These are phyloP conservation scores for Naganishia kalamii DNA, from an alignment of 768 basidiomycete genomes.

Conservation along the genomic window DNA sequence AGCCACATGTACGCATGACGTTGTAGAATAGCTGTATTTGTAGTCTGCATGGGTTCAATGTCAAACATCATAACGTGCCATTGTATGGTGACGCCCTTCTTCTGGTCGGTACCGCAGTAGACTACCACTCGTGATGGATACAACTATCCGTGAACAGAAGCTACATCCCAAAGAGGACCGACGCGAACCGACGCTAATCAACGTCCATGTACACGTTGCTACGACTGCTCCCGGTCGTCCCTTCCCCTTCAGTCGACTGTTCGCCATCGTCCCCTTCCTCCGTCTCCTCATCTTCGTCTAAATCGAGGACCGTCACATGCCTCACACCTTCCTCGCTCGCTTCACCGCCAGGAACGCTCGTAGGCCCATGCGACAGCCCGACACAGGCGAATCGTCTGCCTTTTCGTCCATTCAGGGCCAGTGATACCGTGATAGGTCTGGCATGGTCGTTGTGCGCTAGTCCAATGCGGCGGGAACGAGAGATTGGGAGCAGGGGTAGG, in stretches of 20 bases:
- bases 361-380: background rate
- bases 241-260: background rate
- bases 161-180: too few species aligned
- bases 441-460: background rate
- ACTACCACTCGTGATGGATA: too few species aligned
- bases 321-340: background rate
- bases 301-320: background rate
- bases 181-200: background rate
- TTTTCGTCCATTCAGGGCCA: slow-evolving; percentile 12
- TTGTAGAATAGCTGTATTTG: background rate
- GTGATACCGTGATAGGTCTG: background rate
- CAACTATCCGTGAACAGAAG: too few species aligned
- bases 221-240: background rate
- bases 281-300: slow-evolving; percentile 2
- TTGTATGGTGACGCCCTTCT: too few species aligned
- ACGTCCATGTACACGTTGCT: slow-evolving; percentile 8
- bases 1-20: too few species aligned
- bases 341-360: background rate
- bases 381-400: slow-evolving; percentile 18
- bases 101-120: too few species aligned
- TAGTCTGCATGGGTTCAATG: too few species aligned
- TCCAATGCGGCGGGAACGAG: slow-evolving; percentile 3
- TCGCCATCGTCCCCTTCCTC: background rate
- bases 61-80: too few species aligned
- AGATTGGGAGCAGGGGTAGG: background rate